Evolutionary conservation across 1,284 basidiomycete genomes (phyloP).

Genomic region (Tilletia horrida): DNA sequence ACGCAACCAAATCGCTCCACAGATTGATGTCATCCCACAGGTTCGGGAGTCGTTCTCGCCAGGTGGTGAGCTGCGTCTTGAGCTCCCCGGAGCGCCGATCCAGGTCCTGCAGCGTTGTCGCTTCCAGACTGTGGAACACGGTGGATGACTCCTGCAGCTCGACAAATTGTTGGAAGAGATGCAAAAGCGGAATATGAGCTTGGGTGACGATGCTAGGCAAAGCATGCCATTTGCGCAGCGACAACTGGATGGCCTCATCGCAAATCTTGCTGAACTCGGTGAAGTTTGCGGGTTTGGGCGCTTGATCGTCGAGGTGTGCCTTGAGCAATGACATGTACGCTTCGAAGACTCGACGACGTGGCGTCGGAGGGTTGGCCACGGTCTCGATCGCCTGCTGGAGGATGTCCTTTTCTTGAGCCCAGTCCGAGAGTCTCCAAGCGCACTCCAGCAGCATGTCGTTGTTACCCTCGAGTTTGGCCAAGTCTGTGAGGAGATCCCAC

Average conservation of each 20-base stretch:
- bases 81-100: conserved; percentile 92
- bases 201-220: conserved; percentile 80
- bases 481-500: conserved; percentile 77
- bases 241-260: conserved; percentile 95
- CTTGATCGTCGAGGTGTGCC: conserved; percentile 54
- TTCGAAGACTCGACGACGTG: conserved; percentile 89
- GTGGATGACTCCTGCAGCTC: conserved; percentile 83
- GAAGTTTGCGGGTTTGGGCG: conserved; percentile 29
- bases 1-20: conserved; percentile 97
- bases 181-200: conserved; percentile 88
- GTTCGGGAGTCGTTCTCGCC: conserved; percentile 95
- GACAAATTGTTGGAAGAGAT: conserved; percentile 98
- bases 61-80: conserved; percentile 67
- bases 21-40: conserved; percentile 96
- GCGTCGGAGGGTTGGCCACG: conserved; percentile 81
- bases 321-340: conserved; percentile 80
- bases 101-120: conserved; percentile 82
- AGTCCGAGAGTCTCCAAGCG: conserved; percentile 91
- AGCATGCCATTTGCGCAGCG: conserved; percentile 91
- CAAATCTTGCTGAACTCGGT: conserved; percentile 62
- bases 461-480: conserved; percentile 87
- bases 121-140: conserved; percentile 80
- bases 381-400: conserved; percentile 81
- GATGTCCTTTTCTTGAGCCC: conserved; percentile 70
- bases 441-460: conserved; percentile 90